phyloP scores from a whole-genome alignment of 257 asterid genomes.

The Eucommia ulmoides region DNA sequence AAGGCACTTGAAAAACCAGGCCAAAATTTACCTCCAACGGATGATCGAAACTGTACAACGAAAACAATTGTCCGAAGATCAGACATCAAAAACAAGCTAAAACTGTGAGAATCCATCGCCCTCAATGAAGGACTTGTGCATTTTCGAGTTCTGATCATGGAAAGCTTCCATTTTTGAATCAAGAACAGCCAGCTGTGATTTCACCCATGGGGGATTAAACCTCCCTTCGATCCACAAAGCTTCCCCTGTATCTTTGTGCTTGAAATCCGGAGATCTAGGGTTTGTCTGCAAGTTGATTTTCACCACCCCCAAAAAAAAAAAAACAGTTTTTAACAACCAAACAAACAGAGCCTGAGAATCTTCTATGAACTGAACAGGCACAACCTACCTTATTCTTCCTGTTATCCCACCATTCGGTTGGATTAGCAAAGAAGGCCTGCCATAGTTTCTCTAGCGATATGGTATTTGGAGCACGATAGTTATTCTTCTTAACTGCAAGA shows the following conservation, averaged over 20 bases:
- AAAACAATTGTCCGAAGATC: too few species aligned
- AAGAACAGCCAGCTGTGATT: slow-evolving; percentile 73
- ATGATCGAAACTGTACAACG: too few species aligned
- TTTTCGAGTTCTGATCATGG: slow-evolving; percentile 45
- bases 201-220: slow-evolving; percentile 84
- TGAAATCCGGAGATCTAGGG: slow-evolving; percentile 93
- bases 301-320: not conserved
- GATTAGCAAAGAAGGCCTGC: slow-evolving; percentile 96
- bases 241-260: slow-evolving; percentile 95
- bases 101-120: slow-evolving; percentile 43
- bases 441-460: slow-evolving; percentile 75
- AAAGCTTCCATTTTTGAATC: slow-evolving; percentile 68
- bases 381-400: slow-evolving; percentile 76
- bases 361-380: slow-evolving; percentile 1
- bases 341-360: not conserved
- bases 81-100: too few species aligned
- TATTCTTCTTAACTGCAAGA: slow-evolving; percentile 51
- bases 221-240: slow-evolving; percentile 89
- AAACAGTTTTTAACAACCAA: not conserved
- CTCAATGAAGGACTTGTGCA: slow-evolving; percentile 34
- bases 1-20: too few species aligned
- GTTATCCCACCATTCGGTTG: slow-evolving; percentile 97
- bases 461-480: slow-evolving; percentile 27
- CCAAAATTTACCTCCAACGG: too few species aligned
- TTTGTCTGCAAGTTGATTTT: slow-evolving; percentile 36